A percentile compares a stretch with the other conserved stretches of the same genome.
These are phyloP conservation scores for Amaranthus tricolor DNA, from an alignment of 179 eudicot species.

Conservation along the genomic window DNA sequence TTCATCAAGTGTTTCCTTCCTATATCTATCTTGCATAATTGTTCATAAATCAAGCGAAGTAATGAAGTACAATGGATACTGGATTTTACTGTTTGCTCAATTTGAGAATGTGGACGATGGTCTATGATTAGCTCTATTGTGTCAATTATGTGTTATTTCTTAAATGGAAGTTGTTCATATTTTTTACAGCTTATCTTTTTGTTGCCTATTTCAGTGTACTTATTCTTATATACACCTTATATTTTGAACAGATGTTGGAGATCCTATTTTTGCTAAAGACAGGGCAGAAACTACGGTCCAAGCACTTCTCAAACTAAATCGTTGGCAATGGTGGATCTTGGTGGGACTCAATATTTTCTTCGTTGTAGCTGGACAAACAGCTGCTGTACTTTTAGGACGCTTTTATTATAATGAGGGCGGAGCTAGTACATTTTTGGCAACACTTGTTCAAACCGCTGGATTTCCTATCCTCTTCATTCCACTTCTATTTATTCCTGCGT, in stretches of 20 bases:
- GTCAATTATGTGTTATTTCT: not conserved
- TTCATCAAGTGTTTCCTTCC: not conserved
- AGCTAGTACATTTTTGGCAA: conserved; percentile 72
- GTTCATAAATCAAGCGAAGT: not conserved
- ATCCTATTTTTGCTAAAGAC: conserved; percentile 33
- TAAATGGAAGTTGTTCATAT: not conserved
- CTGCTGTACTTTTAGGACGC: conserved; percentile 76
- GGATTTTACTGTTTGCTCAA: not conserved
- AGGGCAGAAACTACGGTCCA: conserved; percentile 26
- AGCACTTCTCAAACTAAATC: conserved; percentile 39
- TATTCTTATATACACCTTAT: not conserved
- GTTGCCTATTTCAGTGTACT: not conserved
- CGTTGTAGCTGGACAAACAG: conserved; percentile 77
- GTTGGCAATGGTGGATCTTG: conserved; percentile 73
- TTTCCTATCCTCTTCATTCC: conserved; percentile 76
- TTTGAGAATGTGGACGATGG: not conserved
- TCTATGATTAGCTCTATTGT: not conserved
- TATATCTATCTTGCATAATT: not conserved
- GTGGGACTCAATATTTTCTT: conserved; percentile 58
- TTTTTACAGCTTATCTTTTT: not conserved
- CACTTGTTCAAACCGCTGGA: conserved; percentile 74
- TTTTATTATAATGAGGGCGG: conserved; percentile 86
- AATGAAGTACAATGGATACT: not conserved
- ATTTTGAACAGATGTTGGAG: conserved; percentile 44
- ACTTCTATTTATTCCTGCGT: conserved; percentile 42